Evolutionary conservation across 108 stramenopile species (phyloP).

Genomic region (Pseudonitzschia pungens): DNA sequence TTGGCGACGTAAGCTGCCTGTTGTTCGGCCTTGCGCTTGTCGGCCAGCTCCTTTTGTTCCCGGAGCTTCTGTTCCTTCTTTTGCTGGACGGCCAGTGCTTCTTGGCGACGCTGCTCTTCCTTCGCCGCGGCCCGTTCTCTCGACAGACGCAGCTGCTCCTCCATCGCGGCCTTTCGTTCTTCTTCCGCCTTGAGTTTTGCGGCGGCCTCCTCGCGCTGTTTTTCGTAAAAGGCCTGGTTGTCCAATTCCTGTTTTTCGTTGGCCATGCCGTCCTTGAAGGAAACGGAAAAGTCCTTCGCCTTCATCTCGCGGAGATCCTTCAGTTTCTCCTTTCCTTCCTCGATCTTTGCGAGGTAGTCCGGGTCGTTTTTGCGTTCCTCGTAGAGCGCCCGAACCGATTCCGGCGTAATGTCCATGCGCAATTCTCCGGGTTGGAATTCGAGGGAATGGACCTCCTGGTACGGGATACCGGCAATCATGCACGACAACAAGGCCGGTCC

Average conservation of each 20-base stretch:
- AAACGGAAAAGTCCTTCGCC: slow-evolving; percentile 15
- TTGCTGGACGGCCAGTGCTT: slow-evolving; percentile 8
- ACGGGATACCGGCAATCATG: slow-evolving; percentile 77
- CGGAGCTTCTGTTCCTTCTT: slow-evolving; percentile 2
- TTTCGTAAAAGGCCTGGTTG: slow-evolving; percentile 21
- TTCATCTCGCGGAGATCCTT: slow-evolving; percentile 15
- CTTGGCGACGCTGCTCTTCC: background rate
- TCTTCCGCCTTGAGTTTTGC: slow-evolving; percentile 14
- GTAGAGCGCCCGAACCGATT: slow-evolving; percentile 18
- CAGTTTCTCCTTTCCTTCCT: slow-evolving; percentile 37
- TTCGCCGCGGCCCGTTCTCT: background rate
- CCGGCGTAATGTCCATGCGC: slow-evolving; percentile 51
- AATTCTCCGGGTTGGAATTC: slow-evolving; percentile 68
- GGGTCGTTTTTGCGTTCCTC: slow-evolving; percentile 16
- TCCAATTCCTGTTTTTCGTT: slow-evolving; percentile 36
- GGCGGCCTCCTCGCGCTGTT: background rate
- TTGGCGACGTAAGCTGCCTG: background rate
- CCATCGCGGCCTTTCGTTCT: slow-evolving; percentile 18
- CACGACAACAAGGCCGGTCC: slow-evolving; percentile 71
- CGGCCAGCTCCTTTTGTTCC: background rate
- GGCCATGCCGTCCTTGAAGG: slow-evolving; percentile 35
- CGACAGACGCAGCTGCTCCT: slow-evolving; percentile 4
- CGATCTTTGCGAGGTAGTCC: slow-evolving; percentile 17
- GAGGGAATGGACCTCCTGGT: slow-evolving; percentile 64
- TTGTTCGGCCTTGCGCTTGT: background rate